Evolutionary conservation across 768 basidiomycete genomes (phyloP).

Genomic region (Dendrothele bispora): DNA sequence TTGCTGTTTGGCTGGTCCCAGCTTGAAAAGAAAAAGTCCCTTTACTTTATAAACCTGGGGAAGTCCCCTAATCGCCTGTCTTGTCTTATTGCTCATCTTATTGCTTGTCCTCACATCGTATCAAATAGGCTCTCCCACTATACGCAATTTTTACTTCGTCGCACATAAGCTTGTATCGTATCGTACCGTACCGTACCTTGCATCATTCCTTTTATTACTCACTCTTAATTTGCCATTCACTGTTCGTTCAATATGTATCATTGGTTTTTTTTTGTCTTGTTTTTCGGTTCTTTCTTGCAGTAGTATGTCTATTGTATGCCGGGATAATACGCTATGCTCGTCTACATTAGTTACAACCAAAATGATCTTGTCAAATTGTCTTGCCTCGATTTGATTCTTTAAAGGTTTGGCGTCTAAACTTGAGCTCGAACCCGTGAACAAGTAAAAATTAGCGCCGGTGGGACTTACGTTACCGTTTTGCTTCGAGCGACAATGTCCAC

Average conservation of each 20-base stretch:
- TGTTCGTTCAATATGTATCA: constrained; percentile 7
- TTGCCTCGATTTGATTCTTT: no score
- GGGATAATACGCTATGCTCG: neutral
- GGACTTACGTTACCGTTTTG: neutral
- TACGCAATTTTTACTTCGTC: neutral
- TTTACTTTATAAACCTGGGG: no score
- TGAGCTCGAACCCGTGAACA: neutral
- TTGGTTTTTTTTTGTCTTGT: constrained; percentile 1
- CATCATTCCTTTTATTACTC: constrained; percentile 13
- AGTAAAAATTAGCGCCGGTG: no score
- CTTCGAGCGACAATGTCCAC: constrained; percentile 9
- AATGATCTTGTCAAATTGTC: no score
- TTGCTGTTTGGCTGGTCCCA: no score
- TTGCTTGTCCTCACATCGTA: constrained; percentile 2
- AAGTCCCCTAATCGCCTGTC: no score
- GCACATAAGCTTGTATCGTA: constrained; percentile 20
- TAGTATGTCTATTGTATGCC: constrained; percentile 1
- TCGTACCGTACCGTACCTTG: constrained; percentile 33
- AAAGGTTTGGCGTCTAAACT: neutral
- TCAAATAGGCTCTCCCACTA: neutral
- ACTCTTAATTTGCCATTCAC: constrained; percentile 7
- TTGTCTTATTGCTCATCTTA: neutral
- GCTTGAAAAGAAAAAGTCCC: no score
- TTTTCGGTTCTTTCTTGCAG: neutral
- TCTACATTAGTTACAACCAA: neutral